These are phyloP conservation scores for Globisporangium canariense DNA, from an alignment of 352 stramenopile species.

Conservation along the genomic window DNA sequence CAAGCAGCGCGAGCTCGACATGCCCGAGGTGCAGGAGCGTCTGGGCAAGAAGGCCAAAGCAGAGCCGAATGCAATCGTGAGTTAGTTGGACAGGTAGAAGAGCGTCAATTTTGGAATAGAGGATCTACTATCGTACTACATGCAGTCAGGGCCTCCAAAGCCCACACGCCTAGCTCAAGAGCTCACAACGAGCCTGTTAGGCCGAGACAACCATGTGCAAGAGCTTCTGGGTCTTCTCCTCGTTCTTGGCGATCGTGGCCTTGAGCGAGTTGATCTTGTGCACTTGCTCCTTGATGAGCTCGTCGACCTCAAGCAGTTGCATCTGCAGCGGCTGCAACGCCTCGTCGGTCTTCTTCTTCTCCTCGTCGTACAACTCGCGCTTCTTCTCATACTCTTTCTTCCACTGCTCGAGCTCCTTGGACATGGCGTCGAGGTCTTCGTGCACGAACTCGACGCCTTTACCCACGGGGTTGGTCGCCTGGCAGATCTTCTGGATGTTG, in stretches of 20 bases:
- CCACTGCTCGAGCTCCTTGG: constrained; percentile 91
- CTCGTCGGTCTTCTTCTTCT: constrained; percentile 83
- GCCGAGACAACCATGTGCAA: constrained; percentile 86
- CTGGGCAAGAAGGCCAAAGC: constrained; percentile 8
- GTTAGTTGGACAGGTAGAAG: background rate
- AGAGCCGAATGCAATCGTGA: background rate
- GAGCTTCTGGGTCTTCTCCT: constrained; percentile 89
- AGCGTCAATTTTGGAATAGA: background rate
- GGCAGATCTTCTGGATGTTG: constrained; percentile 90
- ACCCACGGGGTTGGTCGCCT: constrained; percentile 88
- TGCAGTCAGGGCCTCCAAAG: background rate
- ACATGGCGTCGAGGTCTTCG: constrained; percentile 93
- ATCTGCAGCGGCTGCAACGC: constrained; percentile 77
- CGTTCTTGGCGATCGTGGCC: constrained; percentile 90
- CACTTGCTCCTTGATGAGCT: constrained; percentile 90
- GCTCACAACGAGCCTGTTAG: constrained; percentile 14
- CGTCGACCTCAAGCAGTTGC: constrained; percentile 84
- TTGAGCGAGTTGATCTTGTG: constrained; percentile 92
- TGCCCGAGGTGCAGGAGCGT: constrained; percentile 68
- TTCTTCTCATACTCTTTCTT: constrained; percentile 80
- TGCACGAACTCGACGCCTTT: constrained; percentile 93
- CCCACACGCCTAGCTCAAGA: background rate
- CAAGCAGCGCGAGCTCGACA: constrained; percentile 44
- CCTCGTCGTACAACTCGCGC: constrained; percentile 73
- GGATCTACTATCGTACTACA: background rate